Conservation (phyloP, 2,329 filamentous ascomycete genomes). For the Tolypocladium tropicale region DNA sequence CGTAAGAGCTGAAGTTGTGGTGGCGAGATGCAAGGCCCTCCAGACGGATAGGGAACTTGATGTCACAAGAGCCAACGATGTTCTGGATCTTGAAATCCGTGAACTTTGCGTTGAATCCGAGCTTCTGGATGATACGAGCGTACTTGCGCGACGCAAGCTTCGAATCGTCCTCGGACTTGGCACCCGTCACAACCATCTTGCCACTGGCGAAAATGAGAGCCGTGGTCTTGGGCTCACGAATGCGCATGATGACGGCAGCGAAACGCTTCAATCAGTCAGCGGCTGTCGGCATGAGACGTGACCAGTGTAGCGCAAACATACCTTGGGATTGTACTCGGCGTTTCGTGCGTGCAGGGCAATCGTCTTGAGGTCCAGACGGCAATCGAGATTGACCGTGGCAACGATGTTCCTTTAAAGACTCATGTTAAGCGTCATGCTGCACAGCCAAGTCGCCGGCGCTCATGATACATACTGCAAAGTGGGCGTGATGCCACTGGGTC, state of each 20-base stretch:
- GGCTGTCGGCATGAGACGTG: background rate
- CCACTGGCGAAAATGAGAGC: slow-evolving; percentile 95
- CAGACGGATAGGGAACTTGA: slow-evolving; percentile 97
- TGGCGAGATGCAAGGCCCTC: slow-evolving; percentile 93
- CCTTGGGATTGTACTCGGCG: slow-evolving; percentile 97
- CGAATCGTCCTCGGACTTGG: slow-evolving; percentile 95
- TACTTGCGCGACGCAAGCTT: slow-evolving; percentile 97
- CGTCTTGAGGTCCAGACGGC: slow-evolving; percentile 95
- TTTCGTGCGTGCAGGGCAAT: slow-evolving; percentile 97
- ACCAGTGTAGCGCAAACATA: slow-evolving; percentile 34
- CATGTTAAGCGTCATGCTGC: slow-evolving; percentile 42
- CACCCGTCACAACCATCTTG: slow-evolving; percentile 99
- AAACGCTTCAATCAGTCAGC: slow-evolving; percentile 59
- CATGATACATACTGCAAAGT: slow-evolving; percentile 87
- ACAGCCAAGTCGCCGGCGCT: slow-evolving; percentile 16
- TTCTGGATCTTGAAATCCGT: slow-evolving; percentile 99
- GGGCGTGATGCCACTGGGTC: slow-evolving; percentile 82
- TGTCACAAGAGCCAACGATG: slow-evolving; percentile 96
- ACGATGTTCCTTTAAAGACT: slow-evolving; percentile 78
- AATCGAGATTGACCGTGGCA: slow-evolving; percentile 96
- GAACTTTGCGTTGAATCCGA: slow-evolving; percentile 98
- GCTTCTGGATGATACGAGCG: slow-evolving; percentile 98
- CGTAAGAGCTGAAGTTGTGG: slow-evolving; percentile 99
- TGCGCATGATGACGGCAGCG: slow-evolving; percentile 98
- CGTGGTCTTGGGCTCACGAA: slow-evolving; percentile 96